Evolutionary conservation across 345 rosid genomes (phyloP), one percentile per base, ranked within the genome.

Genomic region (Melaleuca alternifolia): DNA sequence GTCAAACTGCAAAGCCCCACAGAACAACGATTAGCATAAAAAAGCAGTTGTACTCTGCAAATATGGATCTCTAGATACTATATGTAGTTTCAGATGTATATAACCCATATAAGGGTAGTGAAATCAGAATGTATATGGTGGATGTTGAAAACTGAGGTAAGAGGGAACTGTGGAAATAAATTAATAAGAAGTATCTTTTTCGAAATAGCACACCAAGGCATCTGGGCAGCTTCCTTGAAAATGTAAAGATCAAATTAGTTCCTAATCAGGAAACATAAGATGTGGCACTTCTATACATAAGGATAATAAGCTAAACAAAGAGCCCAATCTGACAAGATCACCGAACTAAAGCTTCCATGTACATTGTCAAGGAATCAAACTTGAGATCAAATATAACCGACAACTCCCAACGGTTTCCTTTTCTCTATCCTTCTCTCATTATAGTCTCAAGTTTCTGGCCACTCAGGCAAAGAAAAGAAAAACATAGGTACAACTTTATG

Each of bases 91-190:
- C 3, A 85, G 18, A 85, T 48, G 85, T 82, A 46, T 62, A 23
- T 92, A 95, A 98, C 98, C 95, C 91, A 57, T 94, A 95, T 89
- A 89, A 95, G 89, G 97, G 92, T 86, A 96, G 87, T 87, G 99
- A 96, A 90, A 95, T 86, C 77, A 97, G 97, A 90, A 93, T 86
- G 33, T 88, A 26, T 71, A 79, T 84, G 76, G 90, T 84, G 71
- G 94, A 90, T 86, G 89, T 75, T 87, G 92, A 86, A 86, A 41
- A 41, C 41, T 30, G 92, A 90, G 48, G 89, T 89, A 86, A 94
- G 92, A 71, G 95, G 95, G 88, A 89, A 86, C 50, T 28, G 52
- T 50, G 86, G 86, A 33, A n/a, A 50, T 86, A 93, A 87, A 91
- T 92, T 93, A 88, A 90, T 88, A 84, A 93, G 93, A 84, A 93